Percentiles rank a stretch among this genome's conserved stretches.
Evolutionary conservation across 768 basidiomycete species (phyloP).

Genomic region (Podaxis sp.): DNA sequence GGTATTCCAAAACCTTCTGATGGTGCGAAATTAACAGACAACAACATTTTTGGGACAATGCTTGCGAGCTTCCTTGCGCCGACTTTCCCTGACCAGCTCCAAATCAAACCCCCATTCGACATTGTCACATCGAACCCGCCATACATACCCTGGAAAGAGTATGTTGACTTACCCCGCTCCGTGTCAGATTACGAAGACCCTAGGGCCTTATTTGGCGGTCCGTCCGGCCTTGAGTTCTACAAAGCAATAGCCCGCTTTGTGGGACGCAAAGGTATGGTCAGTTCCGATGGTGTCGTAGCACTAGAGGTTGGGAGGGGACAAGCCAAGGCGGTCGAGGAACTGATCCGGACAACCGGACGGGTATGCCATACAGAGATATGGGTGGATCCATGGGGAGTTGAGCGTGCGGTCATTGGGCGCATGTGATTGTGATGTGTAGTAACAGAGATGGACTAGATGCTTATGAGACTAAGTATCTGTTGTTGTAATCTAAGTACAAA

Average conservation of each 20-base stretch:
- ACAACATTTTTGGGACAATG: conserved; percentile 37
- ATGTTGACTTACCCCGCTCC: conserved; percentile 54
- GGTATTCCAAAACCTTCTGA: conserved; percentile 27
- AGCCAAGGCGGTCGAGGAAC: conserved; percentile 52
- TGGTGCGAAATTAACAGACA: conserved; percentile 23
- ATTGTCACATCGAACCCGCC: conserved; percentile 84
- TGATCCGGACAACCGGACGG: conserved; percentile 47
- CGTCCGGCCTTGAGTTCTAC: conserved; percentile 59
- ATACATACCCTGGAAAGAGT: conserved; percentile 73
- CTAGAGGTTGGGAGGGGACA: conserved; percentile 81
- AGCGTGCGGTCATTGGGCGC: conserved; percentile 64
- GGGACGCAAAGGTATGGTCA: conserved; percentile 45
- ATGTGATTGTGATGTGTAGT: conserved; percentile 24
- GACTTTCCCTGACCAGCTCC: conserved; percentile 32
- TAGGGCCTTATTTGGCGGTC: conserved; percentile 76
- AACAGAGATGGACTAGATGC: not conserved
- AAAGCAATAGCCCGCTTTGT: conserved; percentile 64
- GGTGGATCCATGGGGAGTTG: conserved; percentile 75
- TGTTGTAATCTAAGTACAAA: not conserved
- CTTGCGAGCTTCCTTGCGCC: conserved; percentile 41
- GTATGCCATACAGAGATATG: conserved; percentile 59
- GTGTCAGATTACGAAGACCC: conserved; percentile 81
- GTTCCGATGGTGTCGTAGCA: conserved; percentile 51
- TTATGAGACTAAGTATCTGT: not conserved
- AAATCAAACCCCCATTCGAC: conserved; percentile 54